Conservation (phyloP, 306 rosid genomes). For the Vachellia pachyceras region DNA sequence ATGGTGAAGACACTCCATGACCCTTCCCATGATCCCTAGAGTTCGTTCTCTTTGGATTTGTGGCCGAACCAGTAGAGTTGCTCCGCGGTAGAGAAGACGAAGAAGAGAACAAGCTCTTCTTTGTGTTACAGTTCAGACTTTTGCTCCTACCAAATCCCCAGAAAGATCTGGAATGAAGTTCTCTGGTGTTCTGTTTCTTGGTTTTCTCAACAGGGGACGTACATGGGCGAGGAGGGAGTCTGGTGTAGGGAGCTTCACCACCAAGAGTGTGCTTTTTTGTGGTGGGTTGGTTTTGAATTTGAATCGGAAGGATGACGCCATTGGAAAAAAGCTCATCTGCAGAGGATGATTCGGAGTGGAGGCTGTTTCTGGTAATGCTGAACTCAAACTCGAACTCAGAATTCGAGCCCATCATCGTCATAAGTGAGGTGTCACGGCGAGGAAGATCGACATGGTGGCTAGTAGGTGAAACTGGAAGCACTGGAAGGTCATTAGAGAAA, state of each 20-base stretch:
- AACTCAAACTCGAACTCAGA: constrained; percentile 72
- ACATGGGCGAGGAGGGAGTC: constrained; percentile 61
- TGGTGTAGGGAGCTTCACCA: constrained; percentile 30
- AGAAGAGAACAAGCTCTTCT: constrained; percentile 53
- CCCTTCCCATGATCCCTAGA: constrained; percentile 62
- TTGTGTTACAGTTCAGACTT: constrained; percentile 74
- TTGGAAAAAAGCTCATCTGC: constrained; percentile 94
- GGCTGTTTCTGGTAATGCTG: constrained; percentile 46
- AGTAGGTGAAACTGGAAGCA: constrained; percentile 33
- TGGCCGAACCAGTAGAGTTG: constrained; percentile 74
- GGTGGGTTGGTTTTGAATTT: constrained; percentile 43
- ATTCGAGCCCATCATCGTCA: constrained; percentile 55
- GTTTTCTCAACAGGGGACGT: constrained; percentile 36
- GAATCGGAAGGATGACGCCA: constrained; percentile 76
- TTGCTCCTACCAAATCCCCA: constrained; percentile 91
- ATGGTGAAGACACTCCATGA: constrained; percentile 52
- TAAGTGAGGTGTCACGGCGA: constrained; percentile 50
- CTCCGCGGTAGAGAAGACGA: constrained; percentile 72
- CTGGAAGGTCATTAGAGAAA: constrained; percentile 61
- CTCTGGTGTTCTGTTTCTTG: constrained; percentile 54
- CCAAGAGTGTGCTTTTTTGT: constrained; percentile 32
- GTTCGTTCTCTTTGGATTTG: constrained; percentile 54
- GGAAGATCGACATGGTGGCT: constrained; percentile 33
- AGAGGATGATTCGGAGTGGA: constrained; percentile 56
- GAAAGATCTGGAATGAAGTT: constrained; percentile 66